Conservation (phyloP, 2,329 filamentous ascomycete species). For the Microsporum audouinii region DNA sequence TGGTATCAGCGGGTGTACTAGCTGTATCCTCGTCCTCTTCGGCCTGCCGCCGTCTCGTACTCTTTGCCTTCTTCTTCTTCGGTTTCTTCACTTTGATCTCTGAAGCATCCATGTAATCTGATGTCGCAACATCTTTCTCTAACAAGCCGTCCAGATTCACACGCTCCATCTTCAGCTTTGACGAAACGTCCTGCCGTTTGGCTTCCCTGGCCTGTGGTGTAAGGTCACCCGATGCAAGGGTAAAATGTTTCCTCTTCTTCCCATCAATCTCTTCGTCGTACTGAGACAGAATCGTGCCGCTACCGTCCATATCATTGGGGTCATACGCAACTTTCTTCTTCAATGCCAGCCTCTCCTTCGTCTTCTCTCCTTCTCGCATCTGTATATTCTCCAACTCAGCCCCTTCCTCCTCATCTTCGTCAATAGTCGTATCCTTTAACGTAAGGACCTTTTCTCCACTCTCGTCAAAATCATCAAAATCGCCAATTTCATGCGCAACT, state of each 20-base stretch:
- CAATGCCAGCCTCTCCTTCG: constrained; percentile 59
- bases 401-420: constrained; percentile 71
- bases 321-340: constrained; percentile 92
- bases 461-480: constrained; percentile 70
- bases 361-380: constrained; percentile 32
- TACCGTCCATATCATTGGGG: constrained; percentile 58
- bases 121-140: constrained; percentile 52
- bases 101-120: constrained; percentile 78
- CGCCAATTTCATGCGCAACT: constrained; percentile 73
- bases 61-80: constrained; percentile 73
- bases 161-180: constrained; percentile 53
- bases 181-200: constrained; percentile 43
- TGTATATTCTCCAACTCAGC: constrained; percentile 58
- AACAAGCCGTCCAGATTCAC: constrained; percentile 61
- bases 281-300: constrained; percentile 64
- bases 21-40: constrained; percentile 44
- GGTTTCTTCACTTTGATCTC: constrained; percentile 90
- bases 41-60: constrained; percentile 56
- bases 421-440: constrained; percentile 82
- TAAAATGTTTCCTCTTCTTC: constrained; percentile 81
- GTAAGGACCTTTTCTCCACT: constrained; percentile 77
- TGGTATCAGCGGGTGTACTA: constrained; percentile 17
- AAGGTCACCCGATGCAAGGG: constrained; percentile 65
- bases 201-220: constrained; percentile 52
- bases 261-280: constrained; percentile 93